Percentiles rank a stretch among this genome's conserved stretches.
Conservation (phyloP, 179 eudicot species). For the Spergularia azorica region DNA sequence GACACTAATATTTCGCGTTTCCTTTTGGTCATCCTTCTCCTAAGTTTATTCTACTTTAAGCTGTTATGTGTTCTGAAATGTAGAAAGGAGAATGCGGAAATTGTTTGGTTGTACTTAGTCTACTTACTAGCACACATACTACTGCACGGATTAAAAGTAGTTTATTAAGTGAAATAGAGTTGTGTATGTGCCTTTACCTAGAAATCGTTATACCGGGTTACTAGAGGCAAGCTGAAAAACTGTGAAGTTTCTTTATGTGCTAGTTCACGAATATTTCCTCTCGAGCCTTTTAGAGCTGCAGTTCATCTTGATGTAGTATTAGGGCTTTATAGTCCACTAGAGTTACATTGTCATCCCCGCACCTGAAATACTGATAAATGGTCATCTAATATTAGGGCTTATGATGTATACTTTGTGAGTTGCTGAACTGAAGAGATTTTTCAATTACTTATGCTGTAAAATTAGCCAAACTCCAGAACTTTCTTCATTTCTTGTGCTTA, state of each 20-base stretch:
- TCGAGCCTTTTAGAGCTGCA: neutral
- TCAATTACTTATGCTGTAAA: conserved; percentile 6
- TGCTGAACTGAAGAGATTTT: neutral
- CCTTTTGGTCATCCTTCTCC: neutral
- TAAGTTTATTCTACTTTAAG: neutral
- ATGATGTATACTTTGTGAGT: neutral
- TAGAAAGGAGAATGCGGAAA: neutral
- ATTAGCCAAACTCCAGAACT: neutral
- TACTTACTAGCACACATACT: neutral
- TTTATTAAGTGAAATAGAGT: neutral
- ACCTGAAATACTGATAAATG: neutral
- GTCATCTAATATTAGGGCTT: too few species aligned
- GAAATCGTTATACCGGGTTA: too few species aligned
- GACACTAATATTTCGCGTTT: too few species aligned
- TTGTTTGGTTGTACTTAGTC: neutral
- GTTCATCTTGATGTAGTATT: neutral
- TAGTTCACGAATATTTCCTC: neutral
- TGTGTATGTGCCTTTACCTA: too few species aligned
- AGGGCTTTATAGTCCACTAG: neutral
- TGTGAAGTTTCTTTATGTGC: neutral
- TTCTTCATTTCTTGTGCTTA: neutral
- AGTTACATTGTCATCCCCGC: neutral
- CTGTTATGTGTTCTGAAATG: neutral
- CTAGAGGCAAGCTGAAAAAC: neutral
- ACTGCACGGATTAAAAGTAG: neutral